A percentile compares a stretch with the other conserved stretches of the same genome.
Evolutionary conservation across 805 yeast species (phyloP).

Genomic region (Maudiozyma bulderi): DNA sequence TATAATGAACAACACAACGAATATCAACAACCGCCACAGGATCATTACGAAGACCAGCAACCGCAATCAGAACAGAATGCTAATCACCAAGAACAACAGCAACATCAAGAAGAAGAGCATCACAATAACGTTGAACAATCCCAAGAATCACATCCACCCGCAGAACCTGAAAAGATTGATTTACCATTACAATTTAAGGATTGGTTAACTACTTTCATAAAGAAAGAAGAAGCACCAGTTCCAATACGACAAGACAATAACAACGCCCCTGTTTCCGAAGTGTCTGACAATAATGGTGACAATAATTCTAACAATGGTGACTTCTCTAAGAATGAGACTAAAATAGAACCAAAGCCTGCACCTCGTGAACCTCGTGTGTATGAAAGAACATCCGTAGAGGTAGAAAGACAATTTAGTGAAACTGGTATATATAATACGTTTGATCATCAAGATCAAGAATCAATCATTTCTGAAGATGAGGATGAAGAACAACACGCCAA

Average conservation of each 20-base stretch:
- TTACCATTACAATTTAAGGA: constrained; percentile 10
- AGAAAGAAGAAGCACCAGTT: constrained; percentile 4
- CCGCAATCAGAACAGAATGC: background rate
- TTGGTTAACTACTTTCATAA: constrained; percentile 13
- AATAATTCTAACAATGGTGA: background rate
- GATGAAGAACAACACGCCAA: background rate
- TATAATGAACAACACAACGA: background rate
- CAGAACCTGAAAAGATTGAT: constrained; percentile 1
- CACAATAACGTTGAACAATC: background rate
- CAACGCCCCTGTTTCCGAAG: background rate
- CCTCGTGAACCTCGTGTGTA: background rate
- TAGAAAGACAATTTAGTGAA: background rate
- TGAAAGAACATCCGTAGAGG: background rate
- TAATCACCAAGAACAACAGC: background rate
- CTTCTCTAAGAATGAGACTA: background rate
- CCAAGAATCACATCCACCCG: background rate
- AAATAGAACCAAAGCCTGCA: background rate
- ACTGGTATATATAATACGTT: background rate
- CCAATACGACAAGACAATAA: background rate
- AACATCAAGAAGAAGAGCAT: background rate
- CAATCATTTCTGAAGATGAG: background rate
- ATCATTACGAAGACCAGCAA: background rate
- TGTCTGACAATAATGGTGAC: background rate
- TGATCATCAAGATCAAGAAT: background rate
- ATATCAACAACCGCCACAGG: background rate